phyloP scores from a whole-genome alignment of 2,329 filamentous ascomycete species.

The Geosmithia putterillii region DNA sequence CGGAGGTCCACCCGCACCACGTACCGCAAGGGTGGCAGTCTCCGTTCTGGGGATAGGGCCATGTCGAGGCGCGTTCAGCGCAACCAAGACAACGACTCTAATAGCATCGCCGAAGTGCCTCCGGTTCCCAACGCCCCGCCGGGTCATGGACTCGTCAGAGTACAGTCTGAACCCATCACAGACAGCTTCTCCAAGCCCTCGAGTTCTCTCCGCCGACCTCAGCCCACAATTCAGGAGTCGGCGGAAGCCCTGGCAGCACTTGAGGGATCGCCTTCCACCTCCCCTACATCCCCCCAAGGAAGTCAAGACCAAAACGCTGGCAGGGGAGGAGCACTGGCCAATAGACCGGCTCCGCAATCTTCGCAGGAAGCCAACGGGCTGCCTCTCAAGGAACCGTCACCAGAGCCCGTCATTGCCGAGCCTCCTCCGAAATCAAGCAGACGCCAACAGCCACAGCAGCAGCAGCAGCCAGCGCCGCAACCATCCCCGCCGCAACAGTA shows the following conservation, averaged over 20 bases:
- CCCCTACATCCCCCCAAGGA: slow-evolving; percentile 14
- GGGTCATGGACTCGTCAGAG: slow-evolving; percentile 43
- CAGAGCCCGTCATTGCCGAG: slow-evolving; percentile 22
- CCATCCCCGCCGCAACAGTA: slow-evolving; percentile 9
- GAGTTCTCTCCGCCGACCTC: slow-evolving; percentile 27
- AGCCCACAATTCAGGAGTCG: slow-evolving; percentile 34
- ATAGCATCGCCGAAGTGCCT: slow-evolving; percentile 9
- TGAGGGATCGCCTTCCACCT: slow-evolving; percentile 20
- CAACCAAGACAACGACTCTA: slow-evolving; percentile 43
- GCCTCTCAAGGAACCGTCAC: slow-evolving; percentile 6
- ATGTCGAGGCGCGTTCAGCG: slow-evolving; percentile 61
- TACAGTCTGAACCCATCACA: slow-evolving; percentile 54
- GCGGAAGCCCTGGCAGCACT: slow-evolving; percentile 32
- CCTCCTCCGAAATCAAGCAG: slow-evolving; percentile 33
- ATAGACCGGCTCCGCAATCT: background rate
- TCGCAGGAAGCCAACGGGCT: background rate
- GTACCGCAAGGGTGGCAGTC: slow-evolving; percentile 74
- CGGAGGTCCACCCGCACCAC: slow-evolving; percentile 86
- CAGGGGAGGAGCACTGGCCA: slow-evolving; percentile 16
- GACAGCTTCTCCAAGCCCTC: slow-evolving; percentile 48
- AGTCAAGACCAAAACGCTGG: slow-evolving; percentile 46
- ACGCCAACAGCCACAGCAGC: slow-evolving; percentile 11
- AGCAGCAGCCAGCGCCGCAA: slow-evolving; percentile 4
- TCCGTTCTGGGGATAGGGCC: slow-evolving; percentile 65
- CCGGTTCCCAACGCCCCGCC: slow-evolving; percentile 31